Conservation (phyloP, 163 green algal species). For the Trebouxia gelatinosa region DNA sequence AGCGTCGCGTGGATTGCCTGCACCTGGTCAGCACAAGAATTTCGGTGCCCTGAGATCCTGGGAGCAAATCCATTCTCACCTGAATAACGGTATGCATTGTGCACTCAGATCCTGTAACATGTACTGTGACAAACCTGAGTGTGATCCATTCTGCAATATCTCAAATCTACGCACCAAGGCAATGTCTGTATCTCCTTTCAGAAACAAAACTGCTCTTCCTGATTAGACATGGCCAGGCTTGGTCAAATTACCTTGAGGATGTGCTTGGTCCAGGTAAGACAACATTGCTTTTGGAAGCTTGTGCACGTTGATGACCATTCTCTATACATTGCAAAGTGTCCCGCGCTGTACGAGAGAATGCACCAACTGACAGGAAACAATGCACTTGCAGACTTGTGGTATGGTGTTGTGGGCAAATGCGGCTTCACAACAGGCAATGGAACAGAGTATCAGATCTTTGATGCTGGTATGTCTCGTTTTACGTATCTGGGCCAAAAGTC, state of each 20-base stretch:
- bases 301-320: no score
- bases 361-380: no score
- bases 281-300: no score
- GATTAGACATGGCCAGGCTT: slow-evolving; percentile 27
- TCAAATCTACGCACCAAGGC: background rate
- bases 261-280: slow-evolving; percentile 10
- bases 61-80: slow-evolving; percentile 3
- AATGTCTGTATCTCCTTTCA: background rate
- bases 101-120: background rate
- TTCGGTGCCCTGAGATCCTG: slow-evolving; percentile 12
- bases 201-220: slow-evolving; percentile 26
- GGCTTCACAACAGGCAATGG: slow-evolving; percentile 29
- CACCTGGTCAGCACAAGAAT: slow-evolving; percentile 16
- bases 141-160: background rate
- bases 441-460: slow-evolving; percentile 28
- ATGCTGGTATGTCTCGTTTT: slow-evolving; percentile 28
- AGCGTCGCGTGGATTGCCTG: slow-evolving; percentile 5
- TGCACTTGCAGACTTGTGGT: slow-evolving; percentile 24
- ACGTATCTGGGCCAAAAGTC: no score
- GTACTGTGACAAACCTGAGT: background rate
- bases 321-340: no score
- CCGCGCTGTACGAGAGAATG: no score
- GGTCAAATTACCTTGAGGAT: slow-evolving; percentile 24
- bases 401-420: slow-evolving; percentile 26
- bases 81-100: background rate